These are phyloP conservation scores for Magnaporthales sp. DNA, from an alignment of 2,329 filamentous ascomycete species.

Conservation along the genomic window DNA sequence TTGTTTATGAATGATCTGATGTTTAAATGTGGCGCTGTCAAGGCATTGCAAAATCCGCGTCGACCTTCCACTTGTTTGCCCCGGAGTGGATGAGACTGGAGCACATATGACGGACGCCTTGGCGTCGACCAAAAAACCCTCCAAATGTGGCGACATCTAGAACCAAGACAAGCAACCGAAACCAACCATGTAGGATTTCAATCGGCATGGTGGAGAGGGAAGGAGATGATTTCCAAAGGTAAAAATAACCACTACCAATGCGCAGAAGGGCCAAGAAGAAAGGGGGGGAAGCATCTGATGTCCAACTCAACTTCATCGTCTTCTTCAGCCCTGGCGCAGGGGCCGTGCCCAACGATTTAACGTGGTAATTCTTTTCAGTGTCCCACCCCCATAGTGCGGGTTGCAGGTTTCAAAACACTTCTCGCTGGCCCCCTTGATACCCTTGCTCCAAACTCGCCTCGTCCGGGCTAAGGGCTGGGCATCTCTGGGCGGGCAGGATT, in stretches of 20 bases:
- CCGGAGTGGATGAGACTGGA: not conserved
- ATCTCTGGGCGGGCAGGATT: not conserved
- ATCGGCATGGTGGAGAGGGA: not conserved
- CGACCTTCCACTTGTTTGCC: not conserved
- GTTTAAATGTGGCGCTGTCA: not conserved
- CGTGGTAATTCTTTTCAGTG: not conserved
- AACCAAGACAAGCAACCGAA: not conserved
- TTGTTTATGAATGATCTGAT: not conserved
- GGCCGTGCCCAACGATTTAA: not conserved
- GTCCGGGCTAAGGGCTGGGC: not conserved
- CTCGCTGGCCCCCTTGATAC: constrained; percentile 1
- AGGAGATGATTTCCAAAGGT: not conserved
- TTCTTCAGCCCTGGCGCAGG: not conserved
- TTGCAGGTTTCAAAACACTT: constrained; percentile 4
- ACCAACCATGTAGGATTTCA: not conserved
- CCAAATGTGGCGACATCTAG: not conserved
- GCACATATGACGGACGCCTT: not conserved
- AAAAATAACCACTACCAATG: not conserved
- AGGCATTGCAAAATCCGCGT: not conserved
- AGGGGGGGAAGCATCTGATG: not conserved
- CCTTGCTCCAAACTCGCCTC: constrained; percentile 5
- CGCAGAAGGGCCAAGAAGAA: not conserved
- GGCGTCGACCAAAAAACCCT: not conserved
- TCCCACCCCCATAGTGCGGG: not conserved
- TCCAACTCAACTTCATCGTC: not conserved